Percentiles rank a stretch among this genome's conserved stretches.
Evolutionary conservation across 164 flowering plant species (phyloP).

Genomic region (Kingdonia uniflora): DNA sequence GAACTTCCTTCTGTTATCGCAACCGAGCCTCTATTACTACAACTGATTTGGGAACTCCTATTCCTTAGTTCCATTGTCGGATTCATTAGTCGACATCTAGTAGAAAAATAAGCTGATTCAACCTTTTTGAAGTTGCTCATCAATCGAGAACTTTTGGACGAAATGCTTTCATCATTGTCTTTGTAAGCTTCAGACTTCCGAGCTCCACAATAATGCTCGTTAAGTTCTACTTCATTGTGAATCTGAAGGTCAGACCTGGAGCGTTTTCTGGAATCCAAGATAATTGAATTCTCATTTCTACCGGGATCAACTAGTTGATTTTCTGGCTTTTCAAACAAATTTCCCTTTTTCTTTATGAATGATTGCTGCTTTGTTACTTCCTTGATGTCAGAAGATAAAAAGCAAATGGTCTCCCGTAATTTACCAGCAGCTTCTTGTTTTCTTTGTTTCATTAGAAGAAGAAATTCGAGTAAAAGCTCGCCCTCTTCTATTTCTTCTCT

Average conservation of each 20-base stretch:
- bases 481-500: slow-evolving; percentile 76
- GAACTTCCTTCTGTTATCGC: slow-evolving; percentile 68
- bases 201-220: slow-evolving; percentile 21
- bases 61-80: slow-evolving; percentile 20
- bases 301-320: slow-evolving; percentile 16
- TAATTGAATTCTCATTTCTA: slow-evolving; percentile 33
- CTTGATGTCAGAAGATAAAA: slow-evolving; percentile 66
- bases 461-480: slow-evolving; percentile 76
- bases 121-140: slow-evolving; percentile 82
- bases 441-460: slow-evolving; percentile 49
- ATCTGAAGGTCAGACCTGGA: slow-evolving; percentile 28
- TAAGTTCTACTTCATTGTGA: slow-evolving; percentile 23
- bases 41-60: slow-evolving; percentile 34
- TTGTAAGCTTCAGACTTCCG: slow-evolving; percentile 19
- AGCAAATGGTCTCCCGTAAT: slow-evolving; percentile 51
- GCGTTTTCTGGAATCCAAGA: slow-evolving; percentile 50
- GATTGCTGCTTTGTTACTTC: slow-evolving; percentile 58
- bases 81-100: slow-evolving; percentile 44
- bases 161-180: slow-evolving; percentile 30
- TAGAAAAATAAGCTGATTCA: slow-evolving; percentile 73
- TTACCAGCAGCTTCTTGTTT: slow-evolving; percentile 65
- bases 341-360: slow-evolving; percentile 27
- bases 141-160: slow-evolving; percentile 51
- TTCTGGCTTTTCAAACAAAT: slow-evolving; percentile 18
- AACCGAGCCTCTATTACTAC: slow-evolving; percentile 48